These are phyloP conservation scores for Neopestalotiopsis sp. DNA, from an alignment of 2,329 filamentous ascomycete species.

Conservation along the genomic window DNA sequence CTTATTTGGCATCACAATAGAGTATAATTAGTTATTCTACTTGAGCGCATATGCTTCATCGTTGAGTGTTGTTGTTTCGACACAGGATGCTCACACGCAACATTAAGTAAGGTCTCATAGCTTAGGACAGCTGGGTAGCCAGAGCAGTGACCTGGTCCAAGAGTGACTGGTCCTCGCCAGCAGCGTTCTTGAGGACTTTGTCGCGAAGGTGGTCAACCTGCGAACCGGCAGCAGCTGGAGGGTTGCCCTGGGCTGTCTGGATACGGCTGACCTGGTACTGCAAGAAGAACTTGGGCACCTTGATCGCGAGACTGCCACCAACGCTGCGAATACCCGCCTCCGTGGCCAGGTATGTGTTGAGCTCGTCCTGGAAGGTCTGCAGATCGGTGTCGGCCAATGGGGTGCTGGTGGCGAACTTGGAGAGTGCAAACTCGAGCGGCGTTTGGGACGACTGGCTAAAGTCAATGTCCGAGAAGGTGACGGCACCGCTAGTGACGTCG, in stretches of 20 bases:
- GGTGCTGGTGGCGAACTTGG: slow-evolving; percentile 55
- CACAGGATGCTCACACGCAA: background rate
- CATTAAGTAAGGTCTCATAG: background rate
- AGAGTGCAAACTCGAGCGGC: slow-evolving; percentile 59
- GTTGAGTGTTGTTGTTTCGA: background rate
- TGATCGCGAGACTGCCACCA: slow-evolving; percentile 58
- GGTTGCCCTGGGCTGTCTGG: slow-evolving; percentile 61
- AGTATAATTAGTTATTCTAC: background rate
- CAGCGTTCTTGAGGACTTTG: slow-evolving; percentile 63
- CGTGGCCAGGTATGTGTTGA: slow-evolving; percentile 63
- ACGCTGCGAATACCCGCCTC: slow-evolving; percentile 62
- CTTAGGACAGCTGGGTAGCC: slow-evolving; percentile 15
- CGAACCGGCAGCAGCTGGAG: slow-evolving; percentile 53
- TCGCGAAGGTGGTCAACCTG: slow-evolving; percentile 61
- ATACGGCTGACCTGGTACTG: slow-evolving; percentile 64
- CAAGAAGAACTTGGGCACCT: slow-evolving; percentile 68
- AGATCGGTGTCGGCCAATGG: slow-evolving; percentile 56
- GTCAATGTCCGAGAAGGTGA: slow-evolving; percentile 60
- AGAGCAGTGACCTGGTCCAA: slow-evolving; percentile 53
- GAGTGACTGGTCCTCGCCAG: slow-evolving; percentile 51
- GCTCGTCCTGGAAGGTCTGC: slow-evolving; percentile 53
- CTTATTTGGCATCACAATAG: background rate
- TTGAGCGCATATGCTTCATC: background rate
- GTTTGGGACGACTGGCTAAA: slow-evolving; percentile 54
- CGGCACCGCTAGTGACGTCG: slow-evolving; percentile 56